Evolutionary conservation across 768 basidiomycete genomes (phyloP), one percentile per base, ranked within the genome.

Genomic region (Chalciporus sphaerocephalus): DNA sequence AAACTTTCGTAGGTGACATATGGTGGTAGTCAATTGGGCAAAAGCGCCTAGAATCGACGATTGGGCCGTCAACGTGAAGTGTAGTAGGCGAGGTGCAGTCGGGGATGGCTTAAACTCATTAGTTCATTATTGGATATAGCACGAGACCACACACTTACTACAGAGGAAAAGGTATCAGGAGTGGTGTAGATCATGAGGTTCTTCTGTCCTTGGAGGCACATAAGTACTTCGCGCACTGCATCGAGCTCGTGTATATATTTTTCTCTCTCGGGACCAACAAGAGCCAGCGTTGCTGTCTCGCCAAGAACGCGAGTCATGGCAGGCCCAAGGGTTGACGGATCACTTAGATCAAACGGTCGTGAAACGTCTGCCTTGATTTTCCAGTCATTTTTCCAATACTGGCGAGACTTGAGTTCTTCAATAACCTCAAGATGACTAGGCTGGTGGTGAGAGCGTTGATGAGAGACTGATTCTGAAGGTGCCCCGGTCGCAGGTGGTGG

Each of bases 361-460:
- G 58, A 60, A 11, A 70, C 45, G 51, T 71, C 60, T 18, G 68
- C 67, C 52, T 78, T 74, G 1, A 71, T 71, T 40, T 67, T 69
- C 85, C 85, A 88, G 20, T 77, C 80, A 2, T 74, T 65, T 51
- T 77, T 74, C 89, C 89, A 92, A 56, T 90, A 90, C 53, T 92
- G 89, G 41, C 68, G 71, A 4, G 69, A 62, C 51, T 75, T 76
- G 20, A 92, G 62, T 7, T 72, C 73, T 58, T 89, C 87, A n/a
- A 87, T 70, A 33, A 73, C 70, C 44, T 71, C 69, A n/a, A 78
- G 66, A 58, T 78, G 71, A 35, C 18, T 51, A 12, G 33, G 32
- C 13, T 47, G 47, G 22, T 46, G 11, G 17, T 40, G 33, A 22
- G 38, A 10, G 34, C 38, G 52, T 28, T 37, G 36, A 11, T 24